phyloP scores from a whole-genome alignment of 2,329 filamentous ascomycete genomes.

The Sclerotinia spermophila region DNA sequence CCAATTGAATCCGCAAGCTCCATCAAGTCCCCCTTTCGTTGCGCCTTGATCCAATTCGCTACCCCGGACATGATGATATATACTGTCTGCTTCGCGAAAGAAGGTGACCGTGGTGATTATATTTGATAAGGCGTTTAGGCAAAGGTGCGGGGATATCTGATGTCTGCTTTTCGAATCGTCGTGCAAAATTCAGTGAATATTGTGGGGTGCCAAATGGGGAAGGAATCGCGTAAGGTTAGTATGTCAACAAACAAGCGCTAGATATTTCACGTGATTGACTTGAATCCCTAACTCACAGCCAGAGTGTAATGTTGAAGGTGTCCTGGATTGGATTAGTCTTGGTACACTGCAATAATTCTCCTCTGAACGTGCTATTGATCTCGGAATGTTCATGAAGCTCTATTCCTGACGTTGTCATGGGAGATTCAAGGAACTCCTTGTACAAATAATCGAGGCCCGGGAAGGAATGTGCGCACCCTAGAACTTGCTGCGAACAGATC shows the following conservation, averaged over 20 bases:
- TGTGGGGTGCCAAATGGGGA: conserved; percentile 16
- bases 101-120: conserved; percentile 5
- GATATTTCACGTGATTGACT: not conserved
- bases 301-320: not conserved
- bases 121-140: not conserved
- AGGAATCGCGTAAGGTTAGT: conserved; percentile 15
- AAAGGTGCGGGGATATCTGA: conserved; percentile 10
- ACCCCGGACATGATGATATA: conserved; percentile 54
- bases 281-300: not conserved
- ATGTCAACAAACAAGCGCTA: conserved; percentile 20
- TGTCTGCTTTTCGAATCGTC: conserved; percentile 5
- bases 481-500: conserved; percentile 2
- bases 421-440: conserved; percentile 6
- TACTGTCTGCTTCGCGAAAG: not conserved
- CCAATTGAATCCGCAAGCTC: conserved; percentile 70
- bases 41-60: conserved; percentile 72
- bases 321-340: not conserved
- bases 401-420: conserved; percentile 7
- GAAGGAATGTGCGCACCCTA: conserved; percentile 2
- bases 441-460: conserved; percentile 3
- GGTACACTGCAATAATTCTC: not conserved
- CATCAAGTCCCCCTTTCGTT: conserved; percentile 77
- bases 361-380: not conserved
- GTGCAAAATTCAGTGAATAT: conserved; percentile 10
- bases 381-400: not conserved